A percentile compares a stretch with the other conserved stretches of the same genome.
phyloP scores from a whole-genome alignment of 139 green algal species.

The Chlorella sp. region DNA sequence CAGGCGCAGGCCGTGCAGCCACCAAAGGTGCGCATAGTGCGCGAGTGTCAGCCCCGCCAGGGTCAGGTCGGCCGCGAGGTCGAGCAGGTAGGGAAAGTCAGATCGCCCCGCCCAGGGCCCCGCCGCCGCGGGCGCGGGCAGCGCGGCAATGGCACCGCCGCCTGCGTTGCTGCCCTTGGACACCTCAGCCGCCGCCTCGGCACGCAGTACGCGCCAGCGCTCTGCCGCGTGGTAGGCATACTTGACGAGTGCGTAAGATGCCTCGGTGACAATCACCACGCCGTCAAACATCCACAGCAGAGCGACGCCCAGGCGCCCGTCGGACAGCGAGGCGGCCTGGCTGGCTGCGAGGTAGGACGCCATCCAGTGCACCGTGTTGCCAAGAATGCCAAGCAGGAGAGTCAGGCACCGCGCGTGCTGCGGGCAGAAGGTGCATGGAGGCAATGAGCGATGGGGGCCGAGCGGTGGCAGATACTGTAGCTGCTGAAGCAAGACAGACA shows the following conservation, averaged over 20 bases:
- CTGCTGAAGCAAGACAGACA: no score
- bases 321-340: background rate
- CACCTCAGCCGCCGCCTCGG: constrained; percentile 17
- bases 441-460: constrained; percentile 2
- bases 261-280: constrained; percentile 22
- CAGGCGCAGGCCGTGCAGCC: constrained; percentile 91
- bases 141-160: background rate
- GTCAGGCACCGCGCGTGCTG: background rate
- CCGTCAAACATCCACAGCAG: constrained; percentile 37
- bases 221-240: constrained; percentile 21
- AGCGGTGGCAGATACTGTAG: background rate
- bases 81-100: constrained; percentile 89
- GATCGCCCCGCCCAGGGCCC: constrained; percentile 85
- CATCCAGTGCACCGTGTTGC: constrained; percentile 1
- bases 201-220: background rate
- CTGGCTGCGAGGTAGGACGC: background rate
- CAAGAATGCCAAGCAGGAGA: background rate
- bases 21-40: constrained; percentile 95
- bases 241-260: background rate
- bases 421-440: background rate
- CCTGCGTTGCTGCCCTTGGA: background rate
- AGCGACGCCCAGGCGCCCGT: background rate
- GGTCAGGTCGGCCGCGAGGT: constrained; percentile 92
- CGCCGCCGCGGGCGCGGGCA: background rate
- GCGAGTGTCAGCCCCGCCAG: constrained; percentile 73